A percentile compares a stretch with the other conserved stretches of the same genome.
Conservation (phyloP, 2,329 filamentous ascomycete genomes). For the Penicillium sp. region DNA sequence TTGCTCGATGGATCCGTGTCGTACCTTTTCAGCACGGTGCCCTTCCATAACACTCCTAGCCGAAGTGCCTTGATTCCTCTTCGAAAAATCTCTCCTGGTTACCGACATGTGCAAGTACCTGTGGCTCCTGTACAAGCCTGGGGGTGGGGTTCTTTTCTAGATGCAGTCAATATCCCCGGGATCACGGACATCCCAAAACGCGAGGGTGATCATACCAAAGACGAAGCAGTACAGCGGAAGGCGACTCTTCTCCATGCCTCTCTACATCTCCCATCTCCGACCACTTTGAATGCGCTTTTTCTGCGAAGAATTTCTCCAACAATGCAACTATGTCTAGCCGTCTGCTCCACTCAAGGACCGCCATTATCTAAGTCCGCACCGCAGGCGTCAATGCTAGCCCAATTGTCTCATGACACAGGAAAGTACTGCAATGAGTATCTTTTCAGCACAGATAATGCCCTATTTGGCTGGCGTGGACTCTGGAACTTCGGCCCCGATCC, state of each 20-base stretch:
- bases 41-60: slow-evolving; percentile 64
- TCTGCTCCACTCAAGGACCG: slow-evolving; percentile 42
- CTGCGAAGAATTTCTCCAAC: slow-evolving; percentile 75
- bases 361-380: slow-evolving; percentile 45
- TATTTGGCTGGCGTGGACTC: slow-evolving; percentile 82
- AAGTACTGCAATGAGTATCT: slow-evolving; percentile 88
- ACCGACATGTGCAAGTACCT: slow-evolving; percentile 66
- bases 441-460: slow-evolving; percentile 86
- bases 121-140: slow-evolving; percentile 34
- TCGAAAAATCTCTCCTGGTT: slow-evolving; percentile 75
- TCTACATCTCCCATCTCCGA: slow-evolving; percentile 62
- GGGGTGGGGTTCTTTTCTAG: slow-evolving; percentile 33
- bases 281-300: slow-evolving; percentile 82
- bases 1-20: slow-evolving; percentile 96
- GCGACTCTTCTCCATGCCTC: slow-evolving; percentile 48
- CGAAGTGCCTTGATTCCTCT: slow-evolving; percentile 75
- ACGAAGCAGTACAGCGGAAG: slow-evolving; percentile 30
- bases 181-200: slow-evolving; percentile 42
- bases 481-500: slow-evolving; percentile 88
- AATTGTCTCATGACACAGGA: slow-evolving; percentile 69
- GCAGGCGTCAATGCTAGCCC: slow-evolving; percentile 47
- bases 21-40: slow-evolving; percentile 89
- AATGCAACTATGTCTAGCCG: slow-evolving; percentile 74
- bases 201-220: slow-evolving; percentile 36
- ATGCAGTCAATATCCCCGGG: slow-evolving; percentile 21